Evolutionary conservation across 805 yeast genomes (phyloP), one percentile per base, ranked within the genome.

Genomic region (Starmera caribaea): DNA sequence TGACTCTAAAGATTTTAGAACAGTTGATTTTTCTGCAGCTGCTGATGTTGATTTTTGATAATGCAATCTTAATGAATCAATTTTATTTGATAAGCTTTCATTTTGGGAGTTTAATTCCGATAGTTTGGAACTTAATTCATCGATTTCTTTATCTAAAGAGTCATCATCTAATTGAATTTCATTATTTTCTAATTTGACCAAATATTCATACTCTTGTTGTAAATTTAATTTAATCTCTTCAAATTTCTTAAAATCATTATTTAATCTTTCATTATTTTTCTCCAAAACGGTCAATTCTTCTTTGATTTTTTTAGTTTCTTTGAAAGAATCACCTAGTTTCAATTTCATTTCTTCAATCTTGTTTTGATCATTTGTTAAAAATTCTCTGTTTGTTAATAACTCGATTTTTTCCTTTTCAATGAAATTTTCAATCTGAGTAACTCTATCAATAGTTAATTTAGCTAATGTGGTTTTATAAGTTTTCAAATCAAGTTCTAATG

Each of bases 51-150:
- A 51, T 5, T 42, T 36, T 50, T 74, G 80, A 46, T 75, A 75
- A n/a, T 55, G 40, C 2, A 43, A 32, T 42, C 81, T 54, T 26
- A 69, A 46, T 5, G 38, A 41, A 24, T 62, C 63, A 36, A 61
- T 67, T 24, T 41, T 36, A 14, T 53, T 37, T 26, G 54, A 40
- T 1, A 17, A 13, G 8, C 37, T 35, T 38, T 66, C 62, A 49
- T 72, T 71, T 47, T 73, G 81, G 42, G 73, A 65, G 52, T 77
- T 83, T 37, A 81, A 14, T 17, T 16, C 12, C 14, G 21, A 15
- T 8, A 16, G 32, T 37, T 17, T 37, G 21, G 4, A 21, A 9
- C 24, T 42, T 12, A 43, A 39, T 32, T 51, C 55, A 7, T 37
- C 48, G 17, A 54, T 38, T 43, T 63, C 70, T 16, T 45, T 42